phyloP scores from a whole-genome alignment of 805 yeast species.

The Lachancea lanzarotensis region DNA sequence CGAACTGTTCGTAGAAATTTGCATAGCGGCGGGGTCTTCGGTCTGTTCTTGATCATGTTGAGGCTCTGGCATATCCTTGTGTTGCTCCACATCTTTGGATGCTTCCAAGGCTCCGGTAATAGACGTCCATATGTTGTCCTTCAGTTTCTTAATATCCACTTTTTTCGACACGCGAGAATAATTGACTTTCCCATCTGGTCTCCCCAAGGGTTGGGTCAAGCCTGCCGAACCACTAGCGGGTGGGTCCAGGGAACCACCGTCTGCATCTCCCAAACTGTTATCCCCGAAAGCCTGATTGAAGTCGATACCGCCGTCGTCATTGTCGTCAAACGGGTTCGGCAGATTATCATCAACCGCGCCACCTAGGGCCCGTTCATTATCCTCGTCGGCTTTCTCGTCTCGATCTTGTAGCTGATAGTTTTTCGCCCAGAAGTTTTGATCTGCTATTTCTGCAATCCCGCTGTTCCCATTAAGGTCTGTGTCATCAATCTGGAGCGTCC shows the following conservation, averaged over 20 bases:
- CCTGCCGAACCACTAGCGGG: constrained; percentile 5
- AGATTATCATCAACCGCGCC: neutral
- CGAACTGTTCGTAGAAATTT: neutral
- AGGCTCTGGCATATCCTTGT: no score
- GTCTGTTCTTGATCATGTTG: neutral
- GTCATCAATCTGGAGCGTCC: constrained; percentile 4
- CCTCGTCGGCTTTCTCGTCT: constrained; percentile 26
- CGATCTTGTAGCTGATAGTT: constrained; percentile 43
- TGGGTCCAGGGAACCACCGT: constrained; percentile 13
- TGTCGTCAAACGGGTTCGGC: constrained; percentile 34
- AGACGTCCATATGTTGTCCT: constrained; percentile 69
- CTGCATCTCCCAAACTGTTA: constrained; percentile 24
- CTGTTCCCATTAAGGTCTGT: constrained; percentile 14
- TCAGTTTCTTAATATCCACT: constrained; percentile 67
- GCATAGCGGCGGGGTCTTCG: neutral
- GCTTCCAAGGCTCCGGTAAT: constrained; percentile 26
- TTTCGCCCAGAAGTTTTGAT: constrained; percentile 68
- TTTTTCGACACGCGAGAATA: constrained; percentile 70
- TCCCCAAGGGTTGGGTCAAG: constrained; percentile 13
- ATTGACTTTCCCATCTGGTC: constrained; percentile 35
- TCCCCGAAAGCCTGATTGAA: constrained; percentile 33
- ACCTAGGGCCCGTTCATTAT: constrained; percentile 22
- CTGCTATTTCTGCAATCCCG: constrained; percentile 38
- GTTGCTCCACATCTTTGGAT: neutral
- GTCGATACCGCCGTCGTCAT: constrained; percentile 29